A percentile compares a stretch with the other conserved stretches of the same genome.
Evolutionary conservation across 2,329 filamentous ascomycete species (phyloP).

Genomic region (Dothideomycetes sp.): DNA sequence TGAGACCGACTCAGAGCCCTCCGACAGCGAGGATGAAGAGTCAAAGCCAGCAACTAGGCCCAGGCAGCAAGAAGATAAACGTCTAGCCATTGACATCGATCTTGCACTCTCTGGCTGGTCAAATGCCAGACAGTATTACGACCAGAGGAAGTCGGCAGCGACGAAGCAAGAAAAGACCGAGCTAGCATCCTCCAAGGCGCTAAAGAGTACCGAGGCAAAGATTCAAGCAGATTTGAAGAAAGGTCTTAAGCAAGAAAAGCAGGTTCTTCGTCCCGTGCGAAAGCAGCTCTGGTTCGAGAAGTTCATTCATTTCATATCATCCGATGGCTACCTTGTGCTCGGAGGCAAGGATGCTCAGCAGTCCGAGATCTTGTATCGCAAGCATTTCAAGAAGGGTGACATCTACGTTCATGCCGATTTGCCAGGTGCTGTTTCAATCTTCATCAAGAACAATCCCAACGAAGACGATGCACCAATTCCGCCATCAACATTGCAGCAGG

Average conservation of each 20-base stretch:
- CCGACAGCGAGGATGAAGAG: slow-evolving; percentile 47
- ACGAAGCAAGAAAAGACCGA: slow-evolving; percentile 81
- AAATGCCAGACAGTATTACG: slow-evolving; percentile 87
- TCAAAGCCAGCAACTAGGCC: slow-evolving; percentile 12
- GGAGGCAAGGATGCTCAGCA: slow-evolving; percentile 80
- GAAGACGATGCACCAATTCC: slow-evolving; percentile 78
- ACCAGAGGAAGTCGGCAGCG: slow-evolving; percentile 72
- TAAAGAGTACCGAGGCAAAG: slow-evolving; percentile 86
- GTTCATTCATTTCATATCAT: slow-evolving; percentile 89
- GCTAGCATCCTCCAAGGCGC: slow-evolving; percentile 66
- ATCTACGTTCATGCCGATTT: slow-evolving; percentile 87
- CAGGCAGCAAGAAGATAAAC: slow-evolving; percentile 24
- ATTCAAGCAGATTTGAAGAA: slow-evolving; percentile 78
- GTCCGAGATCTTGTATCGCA: slow-evolving; percentile 82
- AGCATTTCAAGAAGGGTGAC: slow-evolving; percentile 78
- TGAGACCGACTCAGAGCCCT: slow-evolving; percentile 55
- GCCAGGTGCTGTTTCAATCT: slow-evolving; percentile 68
- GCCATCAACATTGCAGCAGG: slow-evolving; percentile 82
- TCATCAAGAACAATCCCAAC: slow-evolving; percentile 78
- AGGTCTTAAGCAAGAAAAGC: slow-evolving; percentile 83
- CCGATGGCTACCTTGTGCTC: slow-evolving; percentile 86
- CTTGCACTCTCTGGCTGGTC: slow-evolving; percentile 72
- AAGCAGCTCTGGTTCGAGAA: slow-evolving; percentile 95
- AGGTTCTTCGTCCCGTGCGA: slow-evolving; percentile 69
- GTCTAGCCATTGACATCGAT: slow-evolving; percentile 71